phyloP scores from a whole-genome alignment of 2,329 filamentous ascomycete species.

The Bimuria novae-zelandiae region DNA sequence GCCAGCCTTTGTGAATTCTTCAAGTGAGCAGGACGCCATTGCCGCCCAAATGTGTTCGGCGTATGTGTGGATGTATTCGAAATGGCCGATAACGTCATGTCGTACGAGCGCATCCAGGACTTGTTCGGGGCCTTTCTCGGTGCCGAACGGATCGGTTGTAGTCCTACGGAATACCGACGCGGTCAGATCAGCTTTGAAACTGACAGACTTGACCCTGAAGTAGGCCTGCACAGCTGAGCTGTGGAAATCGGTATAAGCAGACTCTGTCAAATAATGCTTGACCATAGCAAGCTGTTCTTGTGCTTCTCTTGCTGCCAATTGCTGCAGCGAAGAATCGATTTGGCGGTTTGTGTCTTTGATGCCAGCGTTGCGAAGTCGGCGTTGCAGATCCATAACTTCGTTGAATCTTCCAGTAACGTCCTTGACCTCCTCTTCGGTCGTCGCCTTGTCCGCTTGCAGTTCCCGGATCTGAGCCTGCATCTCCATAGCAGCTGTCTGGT shows the following conservation, averaged over 20 bases:
- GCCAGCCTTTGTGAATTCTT: conserved; percentile 77
- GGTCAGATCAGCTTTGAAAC: conserved; percentile 70
- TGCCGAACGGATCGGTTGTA: neutral
- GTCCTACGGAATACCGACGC: conserved; percentile 3
- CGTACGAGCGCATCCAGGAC: conserved; percentile 64
- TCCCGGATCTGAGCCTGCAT: neutral
- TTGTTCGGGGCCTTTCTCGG: conserved; percentile 68
- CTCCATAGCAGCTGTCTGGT: conserved; percentile 84
- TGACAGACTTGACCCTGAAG: conserved; percentile 78
- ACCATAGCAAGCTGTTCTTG: conserved; percentile 87
- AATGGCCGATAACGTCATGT: conserved; percentile 81
- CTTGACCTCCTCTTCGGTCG: conserved; percentile 90
- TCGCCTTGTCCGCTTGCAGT: conserved; percentile 70
- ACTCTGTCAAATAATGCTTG: conserved; percentile 84
- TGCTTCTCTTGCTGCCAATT: conserved; percentile 86
- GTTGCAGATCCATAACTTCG: conserved; percentile 95
- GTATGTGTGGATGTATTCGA: conserved; percentile 81
- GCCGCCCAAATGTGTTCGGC: conserved; percentile 81
- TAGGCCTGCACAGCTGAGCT: conserved; percentile 86
- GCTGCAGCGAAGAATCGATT: conserved; percentile 85
- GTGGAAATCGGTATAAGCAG: conserved; percentile 64
- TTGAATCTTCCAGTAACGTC: conserved; percentile 86
- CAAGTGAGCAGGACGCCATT: conserved; percentile 75
- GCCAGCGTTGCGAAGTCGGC: conserved; percentile 88
- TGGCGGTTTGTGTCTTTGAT: conserved; percentile 92